Evolutionary conservation across 1,139 yeast genomes (phyloP).

Genomic region (Blastobotrys indianensis): DNA sequence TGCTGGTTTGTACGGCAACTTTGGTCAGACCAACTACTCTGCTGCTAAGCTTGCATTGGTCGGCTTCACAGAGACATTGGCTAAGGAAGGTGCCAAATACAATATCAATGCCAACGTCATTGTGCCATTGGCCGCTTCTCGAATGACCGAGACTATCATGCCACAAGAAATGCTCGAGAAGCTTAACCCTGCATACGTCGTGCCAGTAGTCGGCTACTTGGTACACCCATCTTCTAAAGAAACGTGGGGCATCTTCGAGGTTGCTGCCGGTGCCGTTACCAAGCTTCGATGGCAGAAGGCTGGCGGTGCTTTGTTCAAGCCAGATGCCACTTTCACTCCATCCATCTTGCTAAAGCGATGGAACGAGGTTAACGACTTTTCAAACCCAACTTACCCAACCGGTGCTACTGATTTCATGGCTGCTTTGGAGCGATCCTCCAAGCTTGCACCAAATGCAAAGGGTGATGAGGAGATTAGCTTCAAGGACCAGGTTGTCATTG

Average conservation of each 20-base stretch:
- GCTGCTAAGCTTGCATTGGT: slow-evolving; percentile 89
- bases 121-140: slow-evolving; percentile 91
- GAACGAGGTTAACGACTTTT: slow-evolving; percentile 58
- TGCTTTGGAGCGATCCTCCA: slow-evolving; percentile 31
- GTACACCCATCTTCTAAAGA: slow-evolving; percentile 56
- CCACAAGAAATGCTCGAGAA: slow-evolving; percentile 80
- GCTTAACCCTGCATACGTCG: slow-evolving; percentile 81
- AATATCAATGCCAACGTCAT: slow-evolving; percentile 81
- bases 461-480: slow-evolving; percentile 51
- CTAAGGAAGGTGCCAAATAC: slow-evolving; percentile 85
- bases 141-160: slow-evolving; percentile 89
- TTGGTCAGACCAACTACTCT: slow-evolving; percentile 94
- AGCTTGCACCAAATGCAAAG: slow-evolving; percentile 44
- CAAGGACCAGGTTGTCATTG: slow-evolving; percentile 78
- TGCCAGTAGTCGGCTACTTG: slow-evolving; percentile 78
- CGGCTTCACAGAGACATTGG: slow-evolving; percentile 89
- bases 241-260: slow-evolving; percentile 77
- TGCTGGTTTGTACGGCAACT: slow-evolving; percentile 94
- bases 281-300: slow-evolving; percentile 96
- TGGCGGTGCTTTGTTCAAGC: slow-evolving; percentile 77
- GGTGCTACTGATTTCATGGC: slow-evolving; percentile 32
- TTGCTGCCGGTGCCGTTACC: slow-evolving; percentile 90
- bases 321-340: slow-evolving; percentile 73
- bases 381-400: slow-evolving; percentile 62
- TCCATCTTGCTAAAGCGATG: slow-evolving; percentile 73